phyloP scores from a whole-genome alignment of 257 asterid species.

The Thymus quinquecostatus region DNA sequence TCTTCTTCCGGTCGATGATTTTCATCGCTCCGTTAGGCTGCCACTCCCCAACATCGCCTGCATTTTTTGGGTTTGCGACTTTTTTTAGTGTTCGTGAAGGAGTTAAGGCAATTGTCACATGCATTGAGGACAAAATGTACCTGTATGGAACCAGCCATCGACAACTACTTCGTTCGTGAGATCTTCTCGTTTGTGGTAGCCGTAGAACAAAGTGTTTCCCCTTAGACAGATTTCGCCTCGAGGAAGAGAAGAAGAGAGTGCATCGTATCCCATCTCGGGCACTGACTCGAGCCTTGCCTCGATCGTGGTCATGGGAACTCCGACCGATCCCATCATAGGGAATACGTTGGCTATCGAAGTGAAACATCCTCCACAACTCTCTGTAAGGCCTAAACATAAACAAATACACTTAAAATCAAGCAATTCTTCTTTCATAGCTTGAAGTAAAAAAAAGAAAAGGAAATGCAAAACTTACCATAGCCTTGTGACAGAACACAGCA shows the following conservation, averaged over 20 bases:
- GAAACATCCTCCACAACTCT: constrained; percentile 81
- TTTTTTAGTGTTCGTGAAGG: constrained; percentile 4
- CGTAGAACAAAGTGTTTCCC: constrained; percentile 81
- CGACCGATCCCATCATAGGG: constrained; percentile 87
- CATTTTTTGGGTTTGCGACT: constrained; percentile 1
- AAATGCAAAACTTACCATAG: constrained; percentile 53
- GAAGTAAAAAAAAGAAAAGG: neutral
- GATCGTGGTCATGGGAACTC: constrained; percentile 84
- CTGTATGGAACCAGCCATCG: constrained; percentile 98
- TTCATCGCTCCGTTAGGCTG: constrained; percentile 85
- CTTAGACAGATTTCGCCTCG: constrained; percentile 91
- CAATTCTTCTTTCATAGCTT: neutral
- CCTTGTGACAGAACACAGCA: constrained; percentile 85
- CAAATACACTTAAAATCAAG: neutral
- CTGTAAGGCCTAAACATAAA: constrained; percentile 74
- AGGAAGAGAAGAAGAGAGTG: constrained; percentile 62
- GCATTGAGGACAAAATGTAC: constrained; percentile 36
- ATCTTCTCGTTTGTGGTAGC: constrained; percentile 86
- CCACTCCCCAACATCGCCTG: constrained; percentile 95
- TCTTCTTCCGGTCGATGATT: constrained; percentile 90
- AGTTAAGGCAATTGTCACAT: neutral
- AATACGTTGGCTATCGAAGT: constrained; percentile 73
- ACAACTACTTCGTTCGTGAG: constrained; percentile 65
- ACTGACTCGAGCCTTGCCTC: constrained; percentile 92
- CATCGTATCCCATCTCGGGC: constrained; percentile 96